Conservation (phyloP, 1,284 basidiomycete species). For the Malassezia japonica region DNA sequence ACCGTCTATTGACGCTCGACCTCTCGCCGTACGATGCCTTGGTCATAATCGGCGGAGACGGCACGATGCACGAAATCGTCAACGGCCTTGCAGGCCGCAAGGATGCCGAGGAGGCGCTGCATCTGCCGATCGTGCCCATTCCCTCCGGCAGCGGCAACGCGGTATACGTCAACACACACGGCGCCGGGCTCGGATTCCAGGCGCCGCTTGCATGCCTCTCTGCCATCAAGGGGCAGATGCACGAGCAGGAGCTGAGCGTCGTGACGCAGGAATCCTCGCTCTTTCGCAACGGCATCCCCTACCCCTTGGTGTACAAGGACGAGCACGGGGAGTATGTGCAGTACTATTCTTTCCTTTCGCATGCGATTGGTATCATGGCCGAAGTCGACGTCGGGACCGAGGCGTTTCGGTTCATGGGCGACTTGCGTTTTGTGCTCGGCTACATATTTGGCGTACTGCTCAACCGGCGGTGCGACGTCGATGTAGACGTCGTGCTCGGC, state of each 20-base stretch:
- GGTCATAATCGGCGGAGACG: conserved; percentile 79
- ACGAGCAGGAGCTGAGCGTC: conserved; percentile 73
- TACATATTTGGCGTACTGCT: conserved; percentile 55
- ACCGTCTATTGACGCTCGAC: conserved; percentile 59
- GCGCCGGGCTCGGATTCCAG: conserved; percentile 34
- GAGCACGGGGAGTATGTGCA: conserved; percentile 28
- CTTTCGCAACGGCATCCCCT: conserved; percentile 7
- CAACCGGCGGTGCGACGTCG: conserved; percentile 33
- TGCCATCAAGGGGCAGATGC: conserved; percentile 68
- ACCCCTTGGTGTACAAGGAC: conserved; percentile 1
- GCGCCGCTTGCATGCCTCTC: conserved; percentile 62
- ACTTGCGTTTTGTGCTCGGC: conserved; percentile 74
- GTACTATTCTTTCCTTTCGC: conserved; percentile 76
- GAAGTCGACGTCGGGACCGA: conserved; percentile 70
- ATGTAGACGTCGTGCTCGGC: conserved; percentile 39
- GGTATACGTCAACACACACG: conserved; percentile 61
- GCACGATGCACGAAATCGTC: conserved; percentile 77
- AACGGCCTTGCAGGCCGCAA: conserved; percentile 74
- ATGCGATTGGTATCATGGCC: conserved; percentile 80
- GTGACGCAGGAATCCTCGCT: conserved; percentile 57
- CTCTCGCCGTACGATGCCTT: conserved; percentile 57
- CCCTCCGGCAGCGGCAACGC: conserved; percentile 81
- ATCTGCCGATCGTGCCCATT: conserved; percentile 69
- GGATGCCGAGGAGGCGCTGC: conserved; percentile 63
- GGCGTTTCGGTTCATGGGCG: conserved; percentile 83